Evolutionary conservation across 2,329 filamentous ascomycete species (phyloP).

Genomic region (Sphaerulina musiva): DNA sequence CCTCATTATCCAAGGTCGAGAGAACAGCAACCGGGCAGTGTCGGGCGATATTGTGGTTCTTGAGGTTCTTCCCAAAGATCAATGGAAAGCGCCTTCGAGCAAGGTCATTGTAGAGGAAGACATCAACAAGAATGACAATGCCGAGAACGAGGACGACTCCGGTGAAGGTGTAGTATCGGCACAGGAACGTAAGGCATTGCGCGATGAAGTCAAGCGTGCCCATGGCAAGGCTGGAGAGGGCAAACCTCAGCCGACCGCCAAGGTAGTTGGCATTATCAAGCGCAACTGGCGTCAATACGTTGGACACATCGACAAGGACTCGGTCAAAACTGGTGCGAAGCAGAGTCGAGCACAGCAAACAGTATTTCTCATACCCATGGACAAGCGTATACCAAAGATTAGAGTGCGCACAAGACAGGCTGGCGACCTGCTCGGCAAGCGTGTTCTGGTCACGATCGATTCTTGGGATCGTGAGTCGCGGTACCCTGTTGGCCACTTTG

Average conservation of each 20-base stretch:
- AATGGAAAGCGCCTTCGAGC: slow-evolving; percentile 93
- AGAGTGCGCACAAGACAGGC: slow-evolving; percentile 86
- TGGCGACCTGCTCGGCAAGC: slow-evolving; percentile 79
- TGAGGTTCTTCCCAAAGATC: slow-evolving; percentile 84
- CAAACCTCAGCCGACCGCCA: slow-evolving; percentile 80
- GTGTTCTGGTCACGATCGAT: slow-evolving; percentile 88
- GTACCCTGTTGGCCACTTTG: slow-evolving; percentile 88
- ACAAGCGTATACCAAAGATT: slow-evolving; percentile 96
- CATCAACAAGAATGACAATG: slow-evolving; percentile 86
- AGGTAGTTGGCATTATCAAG: slow-evolving; percentile 85
- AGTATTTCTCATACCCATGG: slow-evolving; percentile 95
- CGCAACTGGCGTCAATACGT: slow-evolving; percentile 98
- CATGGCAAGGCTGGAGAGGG: slow-evolving; percentile 72
- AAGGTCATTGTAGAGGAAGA: slow-evolving; percentile 94
- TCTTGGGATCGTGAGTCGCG: slow-evolving; percentile 90
- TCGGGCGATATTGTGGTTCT: slow-evolving; percentile 90
- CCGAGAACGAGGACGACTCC: slow-evolving; percentile 76
- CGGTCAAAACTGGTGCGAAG: slow-evolving; percentile 64
- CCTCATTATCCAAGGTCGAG: slow-evolving; percentile 78
- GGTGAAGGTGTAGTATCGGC: slow-evolving; percentile 71
- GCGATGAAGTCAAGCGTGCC: slow-evolving; percentile 82
- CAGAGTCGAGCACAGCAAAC: slow-evolving; percentile 81
- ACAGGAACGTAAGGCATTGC: slow-evolving; percentile 75
- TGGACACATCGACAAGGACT: slow-evolving; percentile 84
- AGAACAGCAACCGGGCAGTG: slow-evolving; percentile 92